These are phyloP conservation scores for Fusarium penzigii DNA, from an alignment of 2,329 filamentous ascomycete species.

Conservation along the genomic window DNA sequence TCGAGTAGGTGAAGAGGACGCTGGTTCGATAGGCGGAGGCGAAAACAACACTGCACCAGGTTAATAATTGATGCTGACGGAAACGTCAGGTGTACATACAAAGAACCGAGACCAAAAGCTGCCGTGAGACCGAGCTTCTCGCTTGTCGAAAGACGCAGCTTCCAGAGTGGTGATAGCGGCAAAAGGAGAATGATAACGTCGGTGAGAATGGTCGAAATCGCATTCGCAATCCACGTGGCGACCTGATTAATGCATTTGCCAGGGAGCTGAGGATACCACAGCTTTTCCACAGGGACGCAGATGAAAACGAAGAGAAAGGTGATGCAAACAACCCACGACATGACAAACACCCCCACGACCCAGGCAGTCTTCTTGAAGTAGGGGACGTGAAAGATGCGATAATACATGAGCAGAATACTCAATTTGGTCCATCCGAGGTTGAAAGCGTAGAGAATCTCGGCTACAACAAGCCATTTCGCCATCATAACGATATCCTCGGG, in stretches of 20 bases:
- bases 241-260: constrained; percentile 52
- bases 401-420: constrained; percentile 53
- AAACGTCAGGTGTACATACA: constrained; percentile 25
- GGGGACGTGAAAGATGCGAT: constrained; percentile 49
- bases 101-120: constrained; percentile 49
- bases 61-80: too few relatives aligned
- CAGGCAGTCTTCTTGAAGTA: constrained; percentile 45
- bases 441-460: constrained; percentile 49
- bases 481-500: constrained; percentile 41
- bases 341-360: constrained; percentile 42
- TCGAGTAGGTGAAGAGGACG: constrained; percentile 46
- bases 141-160: constrained; percentile 40
- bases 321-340: constrained; percentile 49
- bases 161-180: constrained; percentile 48
- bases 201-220: constrained; percentile 47
- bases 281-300: constrained; percentile 50
- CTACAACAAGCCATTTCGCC: constrained; percentile 49
- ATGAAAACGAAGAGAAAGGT: constrained; percentile 54
- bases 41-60: too few relatives aligned
- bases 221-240: constrained; percentile 52
- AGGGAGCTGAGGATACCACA: constrained; percentile 47
- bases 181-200: constrained; percentile 47
- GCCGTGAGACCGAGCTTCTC: constrained; percentile 47
- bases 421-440: constrained; percentile 53
- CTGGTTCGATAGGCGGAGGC: too few relatives aligned